Percentiles rank a stretch among this genome's conserved stretches.
Evolutionary conservation across 2,329 filamentous ascomycete genomes (phyloP).

Genomic region (Fusarium sambucinum): DNA sequence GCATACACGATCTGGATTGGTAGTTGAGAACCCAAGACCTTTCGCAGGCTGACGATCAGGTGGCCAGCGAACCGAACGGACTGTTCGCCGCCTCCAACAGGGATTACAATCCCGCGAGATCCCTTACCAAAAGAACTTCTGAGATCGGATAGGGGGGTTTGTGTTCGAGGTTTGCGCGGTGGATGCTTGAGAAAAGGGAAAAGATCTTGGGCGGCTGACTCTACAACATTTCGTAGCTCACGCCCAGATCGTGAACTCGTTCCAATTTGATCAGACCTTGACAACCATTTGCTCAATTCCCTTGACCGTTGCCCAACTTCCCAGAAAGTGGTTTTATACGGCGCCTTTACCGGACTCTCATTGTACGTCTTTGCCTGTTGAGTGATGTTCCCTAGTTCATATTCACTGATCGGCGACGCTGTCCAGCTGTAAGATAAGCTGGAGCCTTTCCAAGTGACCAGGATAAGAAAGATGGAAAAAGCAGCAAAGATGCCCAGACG

Average conservation of each 20-base stretch:
- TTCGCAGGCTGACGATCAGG: slow-evolving; percentile 48
- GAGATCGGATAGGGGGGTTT: slow-evolving; percentile 44
- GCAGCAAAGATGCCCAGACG: not conserved
- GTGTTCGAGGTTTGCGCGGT: not conserved
- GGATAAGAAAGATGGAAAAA: not conserved
- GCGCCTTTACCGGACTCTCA: slow-evolving; percentile 42
- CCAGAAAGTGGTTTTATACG: slow-evolving; percentile 49
- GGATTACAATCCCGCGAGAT: slow-evolving; percentile 51
- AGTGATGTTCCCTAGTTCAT: slow-evolving; percentile 5
- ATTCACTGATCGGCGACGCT: not conserved
- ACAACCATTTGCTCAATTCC: slow-evolving; percentile 28
- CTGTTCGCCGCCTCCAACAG: slow-evolving; percentile 44
- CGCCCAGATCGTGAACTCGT: not conserved
- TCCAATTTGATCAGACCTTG: slow-evolving; percentile 22
- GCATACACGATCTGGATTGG: slow-evolving; percentile 55
- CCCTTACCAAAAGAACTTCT: slow-evolving; percentile 12
- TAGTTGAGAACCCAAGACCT: slow-evolving; percentile 44
- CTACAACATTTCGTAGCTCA: not conserved
- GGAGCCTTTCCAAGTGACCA: slow-evolving; percentile 7
- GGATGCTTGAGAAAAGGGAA: slow-evolving; percentile 44
- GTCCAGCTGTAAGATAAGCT: not conserved
- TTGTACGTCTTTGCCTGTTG: slow-evolving; percentile 27
- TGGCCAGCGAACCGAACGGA: slow-evolving; percentile 52
- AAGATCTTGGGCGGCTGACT: slow-evolving; percentile 24
- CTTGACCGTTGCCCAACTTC: slow-evolving; percentile 48